A percentile compares a stretch with the other conserved stretches of the same genome.
Conservation (phyloP, 768 basidiomycete genomes). For the Agrocybe praecox region DNA sequence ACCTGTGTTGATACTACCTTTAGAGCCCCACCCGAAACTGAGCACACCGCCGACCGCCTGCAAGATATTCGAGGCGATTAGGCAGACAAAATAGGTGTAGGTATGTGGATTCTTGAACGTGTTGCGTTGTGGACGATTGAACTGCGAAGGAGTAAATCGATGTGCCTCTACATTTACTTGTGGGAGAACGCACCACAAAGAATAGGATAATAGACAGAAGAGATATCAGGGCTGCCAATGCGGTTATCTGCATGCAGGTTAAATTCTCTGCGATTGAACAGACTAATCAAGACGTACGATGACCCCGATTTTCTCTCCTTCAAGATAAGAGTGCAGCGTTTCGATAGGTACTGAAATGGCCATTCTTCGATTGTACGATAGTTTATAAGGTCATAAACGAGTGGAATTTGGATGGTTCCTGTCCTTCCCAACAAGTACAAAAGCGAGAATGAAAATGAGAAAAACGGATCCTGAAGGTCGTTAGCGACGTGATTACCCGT, state of each 20-base stretch:
- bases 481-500: neutral
- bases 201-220: slow-evolving; percentile 14
- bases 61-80: slow-evolving; percentile 28
- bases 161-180: neutral
- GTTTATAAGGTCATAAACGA: slow-evolving; percentile 7
- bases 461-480: neutral
- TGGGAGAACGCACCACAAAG: slow-evolving; percentile 9
- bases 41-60: slow-evolving; percentile 27
- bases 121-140: slow-evolving; percentile 13
- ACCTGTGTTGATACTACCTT: slow-evolving; percentile 17
- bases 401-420: slow-evolving; percentile 3
- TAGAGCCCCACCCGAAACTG: slow-evolving; percentile 28
- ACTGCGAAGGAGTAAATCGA: neutral
- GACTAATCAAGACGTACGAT: slow-evolving; percentile 6
- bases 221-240: slow-evolving; percentile 15
- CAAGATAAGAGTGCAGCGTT: slow-evolving; percentile 4
- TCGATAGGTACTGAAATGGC: slow-evolving; percentile 3
- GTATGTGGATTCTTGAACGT: slow-evolving; percentile 27
- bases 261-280: neutral
- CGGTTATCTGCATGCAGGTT: slow-evolving; percentile 8
- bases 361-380: neutral
- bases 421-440: neutral
- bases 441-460: neutral
- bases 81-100: slow-evolving; percentile 26
- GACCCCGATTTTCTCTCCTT: slow-evolving; percentile 15